Percentiles rank a stretch among this genome's conserved stretches.
phyloP scores from a whole-genome alignment of 805 yeast species.

The Starmerella cellae region DNA sequence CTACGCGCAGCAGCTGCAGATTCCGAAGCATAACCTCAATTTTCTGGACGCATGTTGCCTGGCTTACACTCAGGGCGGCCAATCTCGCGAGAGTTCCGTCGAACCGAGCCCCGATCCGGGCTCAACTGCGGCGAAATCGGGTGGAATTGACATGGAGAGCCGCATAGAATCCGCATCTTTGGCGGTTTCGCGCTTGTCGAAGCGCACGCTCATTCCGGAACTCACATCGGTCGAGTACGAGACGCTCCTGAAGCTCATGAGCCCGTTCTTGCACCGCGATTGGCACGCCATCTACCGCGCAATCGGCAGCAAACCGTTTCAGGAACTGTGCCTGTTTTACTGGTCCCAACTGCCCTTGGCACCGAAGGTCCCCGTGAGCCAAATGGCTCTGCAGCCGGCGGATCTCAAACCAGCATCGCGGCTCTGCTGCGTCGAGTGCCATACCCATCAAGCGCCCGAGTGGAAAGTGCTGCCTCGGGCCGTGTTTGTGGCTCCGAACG shows the following conservation, averaged over 20 bases:
- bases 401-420: neutral
- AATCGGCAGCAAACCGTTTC: conserved; percentile 59
- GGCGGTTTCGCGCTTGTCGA: conserved; percentile 37
- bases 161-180: conserved; percentile 39
- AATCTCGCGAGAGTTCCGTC: no score
- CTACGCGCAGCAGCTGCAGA: conserved; percentile 41
- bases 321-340: conserved; percentile 74
- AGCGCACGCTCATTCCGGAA: conserved; percentile 54
- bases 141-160: conserved; percentile 42
- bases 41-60: conserved; percentile 63
- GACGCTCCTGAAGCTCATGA: conserved; percentile 63
- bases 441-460: conserved; percentile 38
- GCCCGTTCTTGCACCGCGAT: conserved; percentile 55
- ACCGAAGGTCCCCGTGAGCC: neutral
- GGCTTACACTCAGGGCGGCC: neutral
- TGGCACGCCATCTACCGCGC: conserved; percentile 56
- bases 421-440: conserved; percentile 54
- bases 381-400: neutral
- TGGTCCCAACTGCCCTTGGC: conserved; percentile 39
- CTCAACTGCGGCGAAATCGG: conserved; percentile 36
- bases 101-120: no score
- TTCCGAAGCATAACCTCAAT: conserved; percentile 58
- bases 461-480: conserved; percentile 68
- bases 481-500: conserved; percentile 21
- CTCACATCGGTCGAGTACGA: conserved; percentile 49